phyloP scores from a whole-genome alignment of 2,329 filamentous ascomycete species.

The Dendrostoma leiphaemia region DNA sequence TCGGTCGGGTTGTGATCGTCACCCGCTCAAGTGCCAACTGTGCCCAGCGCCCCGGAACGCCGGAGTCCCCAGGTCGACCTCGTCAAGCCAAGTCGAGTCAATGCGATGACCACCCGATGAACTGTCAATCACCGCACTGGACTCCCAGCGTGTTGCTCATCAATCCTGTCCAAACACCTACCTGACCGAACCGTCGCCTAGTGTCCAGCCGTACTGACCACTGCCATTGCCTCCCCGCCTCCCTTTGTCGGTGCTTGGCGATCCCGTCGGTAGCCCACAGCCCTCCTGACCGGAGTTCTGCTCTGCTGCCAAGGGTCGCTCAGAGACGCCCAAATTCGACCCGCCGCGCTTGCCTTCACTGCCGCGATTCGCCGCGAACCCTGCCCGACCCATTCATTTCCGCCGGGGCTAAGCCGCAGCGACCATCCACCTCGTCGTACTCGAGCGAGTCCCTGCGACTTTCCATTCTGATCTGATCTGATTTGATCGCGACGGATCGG shows the following conservation, averaged over 20 bases:
- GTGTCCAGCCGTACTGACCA: too few species aligned
- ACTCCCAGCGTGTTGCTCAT: too few species aligned
- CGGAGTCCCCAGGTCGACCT: neutral
- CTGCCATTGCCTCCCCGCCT: neutral
- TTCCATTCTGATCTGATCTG: too few species aligned
- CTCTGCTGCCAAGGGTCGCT: too few species aligned
- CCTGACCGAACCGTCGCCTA: neutral
- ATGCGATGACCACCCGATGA: conserved; percentile 18
- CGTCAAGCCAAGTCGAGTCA: neutral
- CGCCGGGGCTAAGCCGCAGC: too few species aligned
- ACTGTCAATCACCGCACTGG: too few species aligned
- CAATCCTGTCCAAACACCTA: neutral
- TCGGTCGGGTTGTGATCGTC: too few species aligned
- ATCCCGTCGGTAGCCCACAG: neutral
- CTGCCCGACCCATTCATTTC: neutral
- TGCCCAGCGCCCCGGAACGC: neutral
- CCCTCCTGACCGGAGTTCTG: too few species aligned
- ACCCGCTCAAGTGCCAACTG: neutral
- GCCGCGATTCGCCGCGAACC: neutral
- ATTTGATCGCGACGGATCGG: neutral
- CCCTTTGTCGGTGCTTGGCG: conserved; percentile 12
- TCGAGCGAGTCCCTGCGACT: too few species aligned
- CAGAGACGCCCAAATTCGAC: too few species aligned
- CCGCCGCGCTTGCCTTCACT: too few species aligned
- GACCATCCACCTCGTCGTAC: too few species aligned